Conservation (phyloP, 2,329 filamentous ascomycete genomes). For the Salinomyces thailandicus region DNA sequence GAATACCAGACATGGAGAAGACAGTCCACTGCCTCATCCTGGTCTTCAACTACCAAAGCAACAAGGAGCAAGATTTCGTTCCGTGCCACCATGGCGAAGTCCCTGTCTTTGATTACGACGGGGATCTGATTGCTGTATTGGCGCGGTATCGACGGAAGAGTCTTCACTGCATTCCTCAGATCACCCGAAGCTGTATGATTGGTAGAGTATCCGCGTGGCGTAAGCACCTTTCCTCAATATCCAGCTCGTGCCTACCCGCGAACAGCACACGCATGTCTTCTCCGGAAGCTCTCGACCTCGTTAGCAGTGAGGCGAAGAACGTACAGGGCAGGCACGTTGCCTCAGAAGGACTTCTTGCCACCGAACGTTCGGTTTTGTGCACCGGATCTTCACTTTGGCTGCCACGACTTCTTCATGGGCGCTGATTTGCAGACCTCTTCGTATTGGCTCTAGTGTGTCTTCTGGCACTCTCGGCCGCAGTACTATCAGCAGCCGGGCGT, state of each 20-base stretch:
- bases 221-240: too few species aligned
- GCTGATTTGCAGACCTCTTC: slow-evolving; percentile 24
- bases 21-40: slow-evolving; percentile 17
- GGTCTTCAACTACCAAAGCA: slow-evolving; percentile 11
- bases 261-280: slow-evolving; percentile 24
- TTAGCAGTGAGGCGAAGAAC: slow-evolving; percentile 26
- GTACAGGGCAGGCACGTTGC: slow-evolving; percentile 33
- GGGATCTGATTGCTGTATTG: slow-evolving; percentile 18
- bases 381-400: slow-evolving; percentile 20
- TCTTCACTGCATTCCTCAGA: slow-evolving; percentile 33
- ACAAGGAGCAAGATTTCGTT: slow-evolving; percentile 29
- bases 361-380: slow-evolving; percentile 10
- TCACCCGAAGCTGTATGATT: slow-evolving; percentile 30
- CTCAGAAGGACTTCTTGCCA: slow-evolving; percentile 30
- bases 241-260: slow-evolving; percentile 19
- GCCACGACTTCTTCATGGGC: slow-evolving; percentile 21
- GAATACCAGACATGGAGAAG: slow-evolving; percentile 42
- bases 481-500: too few species aligned
- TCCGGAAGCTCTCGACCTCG: slow-evolving; percentile 16
- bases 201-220: background rate
- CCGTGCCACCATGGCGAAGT: slow-evolving; percentile 27
- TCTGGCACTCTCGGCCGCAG: slow-evolving; percentile 26
- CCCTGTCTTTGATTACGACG: slow-evolving; percentile 32
- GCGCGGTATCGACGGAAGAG: slow-evolving; percentile 26
- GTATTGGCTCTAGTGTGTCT: slow-evolving; percentile 22